Evolutionary conservation across 331 rosid genomes (phyloP).

Genomic region (Quercus tomentella): DNA sequence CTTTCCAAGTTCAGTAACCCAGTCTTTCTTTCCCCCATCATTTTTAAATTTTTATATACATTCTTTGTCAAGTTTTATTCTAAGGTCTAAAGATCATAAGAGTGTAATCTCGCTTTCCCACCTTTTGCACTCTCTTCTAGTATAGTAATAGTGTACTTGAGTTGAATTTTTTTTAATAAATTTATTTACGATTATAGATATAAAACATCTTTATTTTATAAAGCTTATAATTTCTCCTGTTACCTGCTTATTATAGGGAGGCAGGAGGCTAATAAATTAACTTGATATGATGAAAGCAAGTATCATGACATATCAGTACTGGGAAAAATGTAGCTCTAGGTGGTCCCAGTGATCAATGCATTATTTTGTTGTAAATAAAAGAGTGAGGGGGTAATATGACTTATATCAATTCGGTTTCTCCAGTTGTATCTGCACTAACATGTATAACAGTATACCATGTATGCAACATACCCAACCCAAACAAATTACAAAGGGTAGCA

Average conservation of each 20-base stretch:
- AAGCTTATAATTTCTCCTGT: too few relatives aligned
- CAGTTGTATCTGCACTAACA: background rate
- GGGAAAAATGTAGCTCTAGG: background rate
- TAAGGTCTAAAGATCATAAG: background rate
- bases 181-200: too few relatives aligned
- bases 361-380: background rate
- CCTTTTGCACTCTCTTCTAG: too few relatives aligned
- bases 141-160: too few relatives aligned
- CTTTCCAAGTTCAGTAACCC: background rate
- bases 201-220: too few relatives aligned
- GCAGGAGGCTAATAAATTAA: background rate
- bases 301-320: background rate
- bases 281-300: background rate
- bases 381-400: background rate
- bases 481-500: background rate
- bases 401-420: background rate
- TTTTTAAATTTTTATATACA: background rate
- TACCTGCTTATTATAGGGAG: too few relatives aligned
- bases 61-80: background rate
- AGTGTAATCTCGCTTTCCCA: too few relatives aligned
- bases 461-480: background rate
- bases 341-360: background rate
- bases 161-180: too few relatives aligned
- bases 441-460: background rate
- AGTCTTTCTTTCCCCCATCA: background rate